These are phyloP conservation scores for Fusarium sp. DNA, from an alignment of 2,329 filamentous ascomycete genomes.

Conservation along the genomic window DNA sequence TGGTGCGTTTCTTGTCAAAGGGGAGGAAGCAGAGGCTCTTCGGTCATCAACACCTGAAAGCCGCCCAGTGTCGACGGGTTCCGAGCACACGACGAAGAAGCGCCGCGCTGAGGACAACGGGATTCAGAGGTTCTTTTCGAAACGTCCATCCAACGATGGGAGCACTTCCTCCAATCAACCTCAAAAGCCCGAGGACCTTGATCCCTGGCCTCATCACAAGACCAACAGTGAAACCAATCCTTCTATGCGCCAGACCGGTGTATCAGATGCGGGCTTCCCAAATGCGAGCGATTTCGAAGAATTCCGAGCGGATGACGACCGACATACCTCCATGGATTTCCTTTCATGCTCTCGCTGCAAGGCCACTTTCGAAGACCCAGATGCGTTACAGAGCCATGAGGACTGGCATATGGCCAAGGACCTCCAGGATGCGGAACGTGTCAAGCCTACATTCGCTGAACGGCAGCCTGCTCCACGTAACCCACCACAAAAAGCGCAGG, in stretches of 20 bases:
- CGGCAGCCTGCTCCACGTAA: constrained; percentile 53
- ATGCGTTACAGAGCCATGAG: constrained; percentile 80
- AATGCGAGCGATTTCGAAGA: constrained; percentile 27
- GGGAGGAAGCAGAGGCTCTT: constrained; percentile 71
- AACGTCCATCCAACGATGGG: constrained; percentile 53
- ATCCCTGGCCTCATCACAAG: constrained; percentile 21
- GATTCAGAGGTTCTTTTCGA: constrained; percentile 73
- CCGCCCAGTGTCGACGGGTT: constrained; percentile 37
- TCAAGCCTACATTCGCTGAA: constrained; percentile 61
- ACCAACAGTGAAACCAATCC: constrained; percentile 37
- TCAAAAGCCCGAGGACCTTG: constrained; percentile 27
- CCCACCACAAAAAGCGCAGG: constrained; percentile 49
- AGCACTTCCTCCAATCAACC: constrained; percentile 29
- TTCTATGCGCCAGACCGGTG: constrained; percentile 23
- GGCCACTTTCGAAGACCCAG: constrained; percentile 69
- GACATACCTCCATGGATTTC: constrained; percentile 54
- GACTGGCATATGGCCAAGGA: constrained; percentile 97
- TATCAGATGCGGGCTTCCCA: constrained; percentile 27
- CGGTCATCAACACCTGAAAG: constrained; percentile 42
- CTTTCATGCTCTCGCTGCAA: constrained; percentile 77
- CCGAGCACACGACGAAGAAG: constrained; percentile 50
- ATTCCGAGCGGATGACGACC: constrained; percentile 37
- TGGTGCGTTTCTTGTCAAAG: constrained; percentile 85
- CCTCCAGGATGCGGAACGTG: constrained; percentile 77
- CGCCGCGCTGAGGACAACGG: constrained; percentile 61